Percentiles rank a stretch among this genome's conserved stretches.
phyloP scores from a whole-genome alignment of 2,329 filamentous ascomycete genomes.

The Pestalotiopsis sp. region DNA sequence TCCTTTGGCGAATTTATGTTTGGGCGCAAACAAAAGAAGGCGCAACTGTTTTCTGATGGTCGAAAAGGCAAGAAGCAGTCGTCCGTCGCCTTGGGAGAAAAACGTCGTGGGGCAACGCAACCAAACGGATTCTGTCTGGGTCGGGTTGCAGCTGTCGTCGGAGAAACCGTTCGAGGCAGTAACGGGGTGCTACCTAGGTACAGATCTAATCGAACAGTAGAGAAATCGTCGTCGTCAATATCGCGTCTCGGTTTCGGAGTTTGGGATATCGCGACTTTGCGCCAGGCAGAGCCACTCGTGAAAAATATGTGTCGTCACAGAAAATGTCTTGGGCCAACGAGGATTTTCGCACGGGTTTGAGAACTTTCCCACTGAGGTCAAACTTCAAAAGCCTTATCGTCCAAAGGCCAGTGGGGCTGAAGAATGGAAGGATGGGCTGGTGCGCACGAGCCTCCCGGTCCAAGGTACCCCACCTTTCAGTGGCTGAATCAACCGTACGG shows the following conservation, averaged over 20 bases:
- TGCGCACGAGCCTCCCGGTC: background rate
- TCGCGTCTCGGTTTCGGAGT: conserved; percentile 1
- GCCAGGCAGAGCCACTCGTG: conserved; percentile 24
- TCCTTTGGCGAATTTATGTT: background rate
- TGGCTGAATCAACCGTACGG: background rate
- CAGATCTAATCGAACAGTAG: background rate
- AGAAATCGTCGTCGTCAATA: background rate
- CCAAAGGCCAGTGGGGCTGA: background rate
- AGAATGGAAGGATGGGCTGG: background rate
- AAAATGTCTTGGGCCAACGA: conserved; percentile 8
- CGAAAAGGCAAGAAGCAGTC: background rate
- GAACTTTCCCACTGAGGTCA: conserved; percentile 4
- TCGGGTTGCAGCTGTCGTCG: background rate
- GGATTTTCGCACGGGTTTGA: conserved; percentile 13
- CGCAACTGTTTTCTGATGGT: background rate
- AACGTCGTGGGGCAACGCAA: conserved; percentile 10
- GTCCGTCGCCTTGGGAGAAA: background rate
- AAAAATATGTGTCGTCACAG: conserved; percentile 13
- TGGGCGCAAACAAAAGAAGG: conserved; percentile 6
- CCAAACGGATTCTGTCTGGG: background rate
- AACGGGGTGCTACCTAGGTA: background rate
- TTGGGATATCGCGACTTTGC: conserved; percentile 20
- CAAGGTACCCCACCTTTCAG: background rate
- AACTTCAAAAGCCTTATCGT: background rate
- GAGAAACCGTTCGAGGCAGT: background rate